Percentiles rank a stretch among this genome's conserved stretches.
These are phyloP conservation scores for Trichoderma arundinaceum DNA, from an alignment of 2,329 filamentous ascomycete genomes.

Conservation along the genomic window DNA sequence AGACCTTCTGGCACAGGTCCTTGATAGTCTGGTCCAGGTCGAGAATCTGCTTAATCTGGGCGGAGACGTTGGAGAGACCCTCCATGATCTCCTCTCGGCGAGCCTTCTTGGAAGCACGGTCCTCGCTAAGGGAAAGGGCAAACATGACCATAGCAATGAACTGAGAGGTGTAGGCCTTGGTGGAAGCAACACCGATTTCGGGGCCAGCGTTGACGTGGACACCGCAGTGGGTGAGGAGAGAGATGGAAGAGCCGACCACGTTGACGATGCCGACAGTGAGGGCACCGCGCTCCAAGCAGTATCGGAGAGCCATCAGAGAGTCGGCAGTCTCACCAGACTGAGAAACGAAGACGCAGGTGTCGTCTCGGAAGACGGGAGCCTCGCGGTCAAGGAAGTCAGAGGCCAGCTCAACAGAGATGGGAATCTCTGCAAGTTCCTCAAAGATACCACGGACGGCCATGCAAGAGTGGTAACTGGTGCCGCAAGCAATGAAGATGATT, in stretches of 20 bases:
- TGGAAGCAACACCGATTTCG: constrained; percentile 98
- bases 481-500: constrained; percentile 99
- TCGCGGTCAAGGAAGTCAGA: constrained; percentile 98
- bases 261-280: constrained; percentile 98
- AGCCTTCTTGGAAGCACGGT: constrained; percentile 91
- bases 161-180: constrained; percentile 98
- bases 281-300: constrained; percentile 96
- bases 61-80: constrained; percentile 83
- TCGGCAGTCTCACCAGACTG: constrained; percentile 99
- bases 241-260: constrained; percentile 97
- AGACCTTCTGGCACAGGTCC: constrained; percentile 85
- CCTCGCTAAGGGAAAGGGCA: constrained; percentile 92
- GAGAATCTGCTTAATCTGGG: constrained; percentile 90
- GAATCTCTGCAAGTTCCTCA: constrained; percentile 97
- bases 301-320: constrained; percentile 93
- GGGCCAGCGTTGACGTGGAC: constrained; percentile 99
- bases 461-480: constrained; percentile 98
- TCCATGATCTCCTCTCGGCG: constrained; percentile 96
- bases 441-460: constrained; percentile 99
- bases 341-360: constrained; percentile 98
- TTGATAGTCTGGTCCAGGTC: constrained; percentile 94
- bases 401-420: constrained; percentile 93
- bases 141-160: constrained; percentile 99
- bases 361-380: constrained; percentile 97
- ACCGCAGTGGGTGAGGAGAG: constrained; percentile 98